Evolutionary conservation across 352 stramenopile species (phyloP).

Genomic region (Phytophthora palmivora): DNA sequence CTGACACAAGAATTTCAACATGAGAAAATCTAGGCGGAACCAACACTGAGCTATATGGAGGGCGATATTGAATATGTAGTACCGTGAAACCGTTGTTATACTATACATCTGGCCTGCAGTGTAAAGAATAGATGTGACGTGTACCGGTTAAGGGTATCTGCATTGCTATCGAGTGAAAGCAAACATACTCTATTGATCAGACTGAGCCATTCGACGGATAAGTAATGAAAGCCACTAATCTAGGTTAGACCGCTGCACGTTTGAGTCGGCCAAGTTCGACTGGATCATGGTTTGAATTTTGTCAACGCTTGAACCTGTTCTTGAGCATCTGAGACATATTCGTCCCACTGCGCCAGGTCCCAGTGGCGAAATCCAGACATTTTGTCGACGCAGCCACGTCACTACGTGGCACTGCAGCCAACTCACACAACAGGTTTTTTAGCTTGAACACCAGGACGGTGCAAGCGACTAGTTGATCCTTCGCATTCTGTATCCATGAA

Average conservation of each 20-base stretch:
- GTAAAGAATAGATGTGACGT: conserved; percentile 1
- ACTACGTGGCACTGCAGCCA: too few relatives aligned
- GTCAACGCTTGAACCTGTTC: neutral
- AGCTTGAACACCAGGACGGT: too few relatives aligned
- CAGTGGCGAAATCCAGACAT: too few relatives aligned
- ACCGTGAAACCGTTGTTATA: neutral
- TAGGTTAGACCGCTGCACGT: conserved; percentile 3
- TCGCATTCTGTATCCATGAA: neutral
- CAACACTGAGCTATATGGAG: too few relatives aligned
- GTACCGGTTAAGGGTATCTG: conserved; percentile 1
- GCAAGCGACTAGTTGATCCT: too few relatives aligned
- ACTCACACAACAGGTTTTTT: too few relatives aligned
- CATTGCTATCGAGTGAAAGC: neutral
- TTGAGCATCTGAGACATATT: too few relatives aligned
- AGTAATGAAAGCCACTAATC: conserved; percentile 12
- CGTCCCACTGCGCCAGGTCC: too few relatives aligned
- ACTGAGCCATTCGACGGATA: neutral
- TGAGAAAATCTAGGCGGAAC: too few relatives aligned
- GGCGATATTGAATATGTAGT: too few relatives aligned
- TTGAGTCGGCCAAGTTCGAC: conserved; percentile 1
- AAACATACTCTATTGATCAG: neutral
- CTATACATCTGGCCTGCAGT: neutral
- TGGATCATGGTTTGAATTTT: conserved; percentile 4
- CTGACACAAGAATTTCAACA: too few relatives aligned
- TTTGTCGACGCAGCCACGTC: too few relatives aligned